Evolutionary conservation across 2,329 filamentous ascomycete species (phyloP), one percentile per base, ranked within the genome.

Genomic region (Diplodia sapinea): DNA sequence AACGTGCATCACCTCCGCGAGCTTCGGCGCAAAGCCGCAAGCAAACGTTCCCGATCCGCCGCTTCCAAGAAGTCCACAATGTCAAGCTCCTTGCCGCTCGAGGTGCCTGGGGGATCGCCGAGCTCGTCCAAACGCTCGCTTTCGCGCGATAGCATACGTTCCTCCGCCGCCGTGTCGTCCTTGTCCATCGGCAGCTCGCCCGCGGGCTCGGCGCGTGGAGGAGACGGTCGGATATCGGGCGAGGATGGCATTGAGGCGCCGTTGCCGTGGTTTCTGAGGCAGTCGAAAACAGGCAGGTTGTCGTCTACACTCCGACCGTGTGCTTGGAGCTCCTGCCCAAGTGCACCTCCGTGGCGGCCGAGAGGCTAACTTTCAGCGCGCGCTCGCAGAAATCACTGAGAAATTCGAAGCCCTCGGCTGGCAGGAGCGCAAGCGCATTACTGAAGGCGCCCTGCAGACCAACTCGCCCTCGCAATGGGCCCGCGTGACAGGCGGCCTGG

Each of bases 351-450:
- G 38, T 31, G 57, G 38, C 17, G 8, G 11, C n/a, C 57, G 29
- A 17, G 47, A 62, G 31, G 52, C 66, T 68, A 51, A 68, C 66
- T 31, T 33, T 47, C n/a, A 38, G 17, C 73, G 43, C 31, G 23
- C 33, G 50, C 11, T 36, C 33, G 33, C 66, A 88, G 87, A 89
- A 67, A 82, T 89, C 61, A 81, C 84, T 68, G 77, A 81, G 67
- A 89, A 87, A 73, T 91, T 89, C 74, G 79, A 83, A 68, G 85
- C 88, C 68, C 80, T 91, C 52, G 83, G 88, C 79, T 86, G 84
- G 85, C 80, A 86, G 72, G 84, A 90, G 78, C 80, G 85, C 66
- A 78, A 82, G 62, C 85, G 87, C 36, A 74, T 88, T 13, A 74
- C 80, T 17, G 80, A 85, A 68, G n/a, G 54, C 29, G 11, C 74